phyloP scores from a whole-genome alignment of 176 grass and related monocot genomes.

The Thalia dealbata region DNA sequence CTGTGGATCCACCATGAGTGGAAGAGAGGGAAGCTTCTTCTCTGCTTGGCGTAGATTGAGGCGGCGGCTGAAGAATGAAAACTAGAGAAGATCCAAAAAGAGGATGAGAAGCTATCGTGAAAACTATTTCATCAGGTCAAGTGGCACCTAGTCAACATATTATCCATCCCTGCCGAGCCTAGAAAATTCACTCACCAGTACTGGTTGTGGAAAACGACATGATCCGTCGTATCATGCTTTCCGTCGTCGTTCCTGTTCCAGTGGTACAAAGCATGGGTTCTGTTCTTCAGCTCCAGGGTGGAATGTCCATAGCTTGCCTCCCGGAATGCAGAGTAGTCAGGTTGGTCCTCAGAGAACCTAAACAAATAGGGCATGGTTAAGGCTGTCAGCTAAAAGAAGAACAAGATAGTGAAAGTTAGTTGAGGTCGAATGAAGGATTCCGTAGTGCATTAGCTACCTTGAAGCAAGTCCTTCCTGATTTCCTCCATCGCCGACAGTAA shows the following conservation, averaged over 20 bases:
- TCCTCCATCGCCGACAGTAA: constrained; percentile 89
- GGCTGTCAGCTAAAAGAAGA: not conserved
- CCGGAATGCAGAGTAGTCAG: constrained; percentile 89
- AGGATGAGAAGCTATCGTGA: no score
- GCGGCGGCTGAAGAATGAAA: no score
- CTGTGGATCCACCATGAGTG: no score
- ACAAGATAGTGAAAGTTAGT: no score
- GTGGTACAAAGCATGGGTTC: constrained; percentile 76
- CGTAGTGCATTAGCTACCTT: constrained; percentile 13
- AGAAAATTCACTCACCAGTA: constrained; percentile 51
- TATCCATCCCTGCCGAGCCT: no score
- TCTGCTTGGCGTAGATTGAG: no score
- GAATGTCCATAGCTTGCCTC: constrained; percentile 95
- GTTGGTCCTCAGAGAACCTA: constrained; percentile 75
- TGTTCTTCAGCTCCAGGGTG: constrained; percentile 65
- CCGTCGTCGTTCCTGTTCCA: constrained; percentile 97
- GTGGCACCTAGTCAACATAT: no score
- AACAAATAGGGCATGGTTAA: not conserved
- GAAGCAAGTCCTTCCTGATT: constrained; percentile 93
- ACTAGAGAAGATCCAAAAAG: no score
- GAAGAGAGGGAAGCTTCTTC: no score
- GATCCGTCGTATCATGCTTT: constrained; percentile 51
- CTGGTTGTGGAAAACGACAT: constrained; percentile 71
- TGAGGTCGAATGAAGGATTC: no score
- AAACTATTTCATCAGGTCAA: no score